Evolutionary conservation across 306 rosid genomes (phyloP), one percentile per base, ranked within the genome.

Genomic region (Dryas octopetala): DNA sequence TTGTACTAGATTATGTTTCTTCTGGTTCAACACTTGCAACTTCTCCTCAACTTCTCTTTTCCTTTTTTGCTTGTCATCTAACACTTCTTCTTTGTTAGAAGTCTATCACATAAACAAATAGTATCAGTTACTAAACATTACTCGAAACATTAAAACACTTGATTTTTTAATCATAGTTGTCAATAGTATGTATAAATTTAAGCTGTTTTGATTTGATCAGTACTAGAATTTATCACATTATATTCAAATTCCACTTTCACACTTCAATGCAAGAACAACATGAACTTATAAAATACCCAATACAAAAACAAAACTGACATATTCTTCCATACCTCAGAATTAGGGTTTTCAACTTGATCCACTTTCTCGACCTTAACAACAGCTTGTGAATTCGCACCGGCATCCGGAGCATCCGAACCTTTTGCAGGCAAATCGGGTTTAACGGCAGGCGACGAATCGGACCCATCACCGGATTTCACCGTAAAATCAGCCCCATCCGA

Each of bases 1-100:
- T 57, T 79, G 86, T n/a, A 96, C 99, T 40, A 92, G 85, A 74
- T 79, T 89, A 79, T 96, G 99, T 74, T 92, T 96, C 80, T 88
- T 90, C 6, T 80, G 88, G 79, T 89, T 90, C 91, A 96, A 79
- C 70, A 88, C 88, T 49, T 89, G 74, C 76, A 96, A 75, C 84
- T 89, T 92, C 57, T 85, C 93, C 83, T 89, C 91, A 17, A 96
- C 90, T 76, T 90, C 98, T 71, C 68, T 86, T 81, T 85, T 92
- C 86, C 99, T 85, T 47, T 89, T 86, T 79, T 62, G 82, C 74
- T 84, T 86, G 19, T 67, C 95, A 74, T 76, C 67, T 45, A 32
- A 63, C 73, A 82, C 49, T 62, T 72, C 91, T n/a, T 43, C 89
- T 71, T 82, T 81, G 50, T 65, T 84, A 62, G 44, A 75, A 48